Evolutionary conservation across 2,329 filamentous ascomycete genomes (phyloP).

Genomic region (Didymella segeticola): DNA sequence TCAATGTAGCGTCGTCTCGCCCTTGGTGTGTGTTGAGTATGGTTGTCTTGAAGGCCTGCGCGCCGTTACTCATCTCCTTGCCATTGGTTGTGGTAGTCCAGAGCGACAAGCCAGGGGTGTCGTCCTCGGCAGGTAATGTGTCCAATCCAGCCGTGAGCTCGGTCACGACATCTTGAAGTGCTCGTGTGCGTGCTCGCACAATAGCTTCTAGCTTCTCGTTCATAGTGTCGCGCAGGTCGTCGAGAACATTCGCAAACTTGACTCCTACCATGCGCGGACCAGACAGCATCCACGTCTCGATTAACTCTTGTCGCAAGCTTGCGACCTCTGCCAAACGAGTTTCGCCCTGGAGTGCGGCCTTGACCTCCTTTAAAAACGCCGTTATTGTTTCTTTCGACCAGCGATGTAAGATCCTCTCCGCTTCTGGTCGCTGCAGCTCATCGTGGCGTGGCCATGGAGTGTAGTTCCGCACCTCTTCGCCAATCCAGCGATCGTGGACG

Average conservation of each 20-base stretch:
- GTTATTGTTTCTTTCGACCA: slow-evolving; percentile 52
- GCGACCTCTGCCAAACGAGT: slow-evolving; percentile 73
- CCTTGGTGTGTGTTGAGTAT: slow-evolving; percentile 76
- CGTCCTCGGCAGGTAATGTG: slow-evolving; percentile 41
- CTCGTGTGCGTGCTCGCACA: slow-evolving; percentile 67
- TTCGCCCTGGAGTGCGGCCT: slow-evolving; percentile 65
- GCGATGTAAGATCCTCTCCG: slow-evolving; percentile 48
- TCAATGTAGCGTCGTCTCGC: slow-evolving; percentile 69
- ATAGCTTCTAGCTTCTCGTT: slow-evolving; percentile 71
- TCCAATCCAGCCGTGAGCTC: slow-evolving; percentile 69
- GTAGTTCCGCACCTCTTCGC: slow-evolving; percentile 82
- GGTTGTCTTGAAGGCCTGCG: slow-evolving; percentile 70
- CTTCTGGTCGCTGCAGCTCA: slow-evolving; percentile 59
- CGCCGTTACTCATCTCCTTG: slow-evolving; percentile 70
- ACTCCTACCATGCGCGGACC: slow-evolving; percentile 70
- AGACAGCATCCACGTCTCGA: slow-evolving; percentile 78
- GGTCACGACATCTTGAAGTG: slow-evolving; percentile 69
- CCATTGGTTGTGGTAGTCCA: slow-evolving; percentile 73
- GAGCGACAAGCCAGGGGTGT: slow-evolving; percentile 61
- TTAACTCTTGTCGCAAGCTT: slow-evolving; percentile 70
- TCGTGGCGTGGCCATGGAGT: slow-evolving; percentile 87
- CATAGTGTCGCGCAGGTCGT: slow-evolving; percentile 71
- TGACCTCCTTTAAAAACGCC: slow-evolving; percentile 63
- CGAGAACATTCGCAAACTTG: slow-evolving; percentile 71
- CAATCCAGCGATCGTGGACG: slow-evolving; percentile 78